These are phyloP conservation scores for Leccinellum rugosiceps DNA, from an alignment of 768 basidiomycete species.

Conservation along the genomic window DNA sequence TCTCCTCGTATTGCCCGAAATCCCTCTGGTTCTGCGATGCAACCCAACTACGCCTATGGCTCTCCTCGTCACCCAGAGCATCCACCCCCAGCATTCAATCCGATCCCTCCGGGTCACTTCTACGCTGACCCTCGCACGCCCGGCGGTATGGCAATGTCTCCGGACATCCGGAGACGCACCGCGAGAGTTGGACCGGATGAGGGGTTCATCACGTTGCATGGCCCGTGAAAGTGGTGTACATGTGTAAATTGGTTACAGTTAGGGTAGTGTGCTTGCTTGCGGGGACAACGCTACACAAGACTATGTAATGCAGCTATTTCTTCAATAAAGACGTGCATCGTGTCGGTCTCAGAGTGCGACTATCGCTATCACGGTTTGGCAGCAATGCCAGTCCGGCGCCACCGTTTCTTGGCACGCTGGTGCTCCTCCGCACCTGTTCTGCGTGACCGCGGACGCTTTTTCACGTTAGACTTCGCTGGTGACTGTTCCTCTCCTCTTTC, in stretches of 20 bases:
- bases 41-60: slow-evolving; percentile 27
- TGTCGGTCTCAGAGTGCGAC: neutral
- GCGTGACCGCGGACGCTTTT: slow-evolving; percentile 20
- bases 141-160: slow-evolving; percentile 36
- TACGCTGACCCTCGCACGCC: slow-evolving; percentile 33
- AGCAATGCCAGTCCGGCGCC: slow-evolving; percentile 1
- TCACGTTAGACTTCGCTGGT: neutral
- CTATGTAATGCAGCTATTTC: neutral
- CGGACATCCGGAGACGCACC: slow-evolving; percentile 31
- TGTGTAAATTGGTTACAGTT: neutral
- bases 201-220: slow-evolving; percentile 32
- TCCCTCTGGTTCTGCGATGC: slow-evolving; percentile 27
- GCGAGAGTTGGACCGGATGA: slow-evolving; percentile 33
- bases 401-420: slow-evolving; percentile 12
- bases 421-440: slow-evolving; percentile 9
- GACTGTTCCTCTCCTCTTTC: neutral
- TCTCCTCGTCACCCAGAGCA: slow-evolving; percentile 34
- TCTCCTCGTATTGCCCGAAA: slow-evolving; percentile 33
- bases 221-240: slow-evolving; percentile 11
- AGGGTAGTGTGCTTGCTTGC: no score
- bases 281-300: neutral
- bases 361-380: slow-evolving; percentile 2
- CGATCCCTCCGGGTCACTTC: slow-evolving; percentile 41
- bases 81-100: slow-evolving; percentile 24
- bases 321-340: neutral